Evolutionary conservation across 352 stramenopile species (phyloP).

Genomic region (Pythium myriotylum): DNA sequence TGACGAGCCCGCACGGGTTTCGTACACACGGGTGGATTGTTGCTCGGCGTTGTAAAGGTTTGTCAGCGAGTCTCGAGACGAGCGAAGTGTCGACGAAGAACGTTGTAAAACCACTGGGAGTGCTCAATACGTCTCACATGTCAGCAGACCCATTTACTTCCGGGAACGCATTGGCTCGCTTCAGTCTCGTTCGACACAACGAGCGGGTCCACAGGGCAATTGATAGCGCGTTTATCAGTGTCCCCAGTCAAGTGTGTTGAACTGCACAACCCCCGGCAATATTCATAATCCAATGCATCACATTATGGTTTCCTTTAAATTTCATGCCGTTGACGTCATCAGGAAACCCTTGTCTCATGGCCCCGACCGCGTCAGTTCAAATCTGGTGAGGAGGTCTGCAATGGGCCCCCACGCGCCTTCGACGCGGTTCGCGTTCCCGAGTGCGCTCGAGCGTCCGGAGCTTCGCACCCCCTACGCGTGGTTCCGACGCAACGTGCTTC

Average conservation of each 20-base stretch:
- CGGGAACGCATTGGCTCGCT: neutral
- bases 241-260: neutral
- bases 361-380: too few relatives aligned
- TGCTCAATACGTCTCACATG: neutral
- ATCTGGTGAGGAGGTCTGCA: neutral
- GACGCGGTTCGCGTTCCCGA: slow-evolving; percentile 20
- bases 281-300: neutral
- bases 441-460: slow-evolving; percentile 26
- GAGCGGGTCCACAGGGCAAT: slow-evolving; percentile 12
- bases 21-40: slow-evolving; percentile 8
- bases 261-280: neutral
- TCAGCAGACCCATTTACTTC: neutral
- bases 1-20: neutral
- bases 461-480: slow-evolving; percentile 32
- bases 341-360: too few relatives aligned
- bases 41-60: neutral
- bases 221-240: neutral
- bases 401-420: neutral
- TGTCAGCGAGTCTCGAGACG: too few relatives aligned
- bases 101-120: neutral
- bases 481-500: slow-evolving; percentile 35
- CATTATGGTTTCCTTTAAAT: too few relatives aligned
- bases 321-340: too few relatives aligned
- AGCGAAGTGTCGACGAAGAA: slow-evolving; percentile 6
- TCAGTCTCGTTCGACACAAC: slow-evolving; percentile 7